Evolutionary conservation across 208 protist genomes (phyloP), one percentile per base, ranked within the genome.

Genomic region (Acanthamoeba royreba): DNA sequence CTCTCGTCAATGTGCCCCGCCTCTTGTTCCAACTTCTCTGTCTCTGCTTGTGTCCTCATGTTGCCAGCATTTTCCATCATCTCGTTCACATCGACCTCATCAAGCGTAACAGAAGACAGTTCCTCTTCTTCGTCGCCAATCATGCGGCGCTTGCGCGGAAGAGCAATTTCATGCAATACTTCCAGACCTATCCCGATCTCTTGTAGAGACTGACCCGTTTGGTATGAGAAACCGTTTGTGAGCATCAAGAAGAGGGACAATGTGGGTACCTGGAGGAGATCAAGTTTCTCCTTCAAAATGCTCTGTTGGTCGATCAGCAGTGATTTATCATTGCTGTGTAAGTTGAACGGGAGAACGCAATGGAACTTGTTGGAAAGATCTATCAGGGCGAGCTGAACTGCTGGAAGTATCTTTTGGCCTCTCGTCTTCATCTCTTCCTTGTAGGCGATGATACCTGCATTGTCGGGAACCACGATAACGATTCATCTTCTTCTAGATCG

Each of bases 301-400:
- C 15, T 38, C 5, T 38, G 66, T 19, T 77, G 38, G 66, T 38
- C 0, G 35, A 77, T 77, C 4, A 3, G 4, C 33, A 43, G 66
- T 1, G 66, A 77, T 15, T 46, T 31, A 22, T 17, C 15, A 19
- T 38, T 19, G 33, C 13, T 38, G 35, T 7, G 45, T 28, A 55
- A 86, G 77, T 86, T 55, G 43, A 58, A 86, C 0, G 77, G 77
- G 19, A 86, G 42, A 38, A 86, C 46, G 25, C 77, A 35, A 35
- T 86, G 46, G 31, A 86, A 86, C 77, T 58, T 53, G 77, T 55
- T 86, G 77, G 77, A 86, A 25, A 86, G 77, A 31, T 77, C 66
- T 1, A 17, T 38, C 25, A 77, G 22, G 17, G 66, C 66, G 19
- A 46, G 66, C 66, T 31, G 13, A 31, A 77, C 66, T 28, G 7